phyloP scores from a whole-genome alignment of 345 rosid genomes.

The Boechera stricta region DNA sequence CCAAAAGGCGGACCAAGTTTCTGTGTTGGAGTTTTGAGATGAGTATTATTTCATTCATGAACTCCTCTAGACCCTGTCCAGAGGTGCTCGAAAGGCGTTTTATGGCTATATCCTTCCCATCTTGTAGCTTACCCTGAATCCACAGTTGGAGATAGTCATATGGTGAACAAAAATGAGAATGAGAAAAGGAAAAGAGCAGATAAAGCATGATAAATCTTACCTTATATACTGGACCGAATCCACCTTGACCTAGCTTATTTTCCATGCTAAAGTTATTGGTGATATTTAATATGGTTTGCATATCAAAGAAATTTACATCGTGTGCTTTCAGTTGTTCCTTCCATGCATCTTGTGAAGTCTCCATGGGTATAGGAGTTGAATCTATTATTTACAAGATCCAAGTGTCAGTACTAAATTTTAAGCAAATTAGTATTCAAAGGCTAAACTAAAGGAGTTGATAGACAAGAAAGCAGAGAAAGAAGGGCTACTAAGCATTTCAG shows the following conservation, averaged over 20 bases:
- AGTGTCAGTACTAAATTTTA: slow-evolving; percentile 20
- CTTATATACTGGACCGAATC: slow-evolving; percentile 48
- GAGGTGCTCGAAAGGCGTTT: slow-evolving; percentile 45
- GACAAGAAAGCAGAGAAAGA: background rate
- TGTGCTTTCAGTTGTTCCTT: slow-evolving; percentile 32
- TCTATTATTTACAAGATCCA: slow-evolving; percentile 22
- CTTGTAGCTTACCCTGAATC: slow-evolving; percentile 41
- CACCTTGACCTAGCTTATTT: slow-evolving; percentile 50
- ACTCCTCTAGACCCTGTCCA: slow-evolving; percentile 46
- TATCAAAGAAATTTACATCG: slow-evolving; percentile 43
- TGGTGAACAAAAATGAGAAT: background rate
- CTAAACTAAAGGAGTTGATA: background rate
- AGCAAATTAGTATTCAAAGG: background rate
- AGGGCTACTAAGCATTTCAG: slow-evolving; percentile 7
- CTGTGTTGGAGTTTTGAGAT: slow-evolving; percentile 49
- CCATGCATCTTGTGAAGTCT: slow-evolving; percentile 37
- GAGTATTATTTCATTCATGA: slow-evolving; percentile 45
- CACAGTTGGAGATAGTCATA: slow-evolving; percentile 16
- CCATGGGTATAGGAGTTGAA: slow-evolving; percentile 14
- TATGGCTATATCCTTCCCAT: slow-evolving; percentile 46
- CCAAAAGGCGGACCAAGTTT: slow-evolving; percentile 45
- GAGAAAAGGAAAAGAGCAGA: background rate
- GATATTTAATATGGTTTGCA: slow-evolving; percentile 36
- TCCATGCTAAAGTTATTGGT: slow-evolving; percentile 42
- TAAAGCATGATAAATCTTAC: background rate